phyloP scores from a whole-genome alignment of 2,329 filamentous ascomycete species.

The Sphaerulina populicola region DNA sequence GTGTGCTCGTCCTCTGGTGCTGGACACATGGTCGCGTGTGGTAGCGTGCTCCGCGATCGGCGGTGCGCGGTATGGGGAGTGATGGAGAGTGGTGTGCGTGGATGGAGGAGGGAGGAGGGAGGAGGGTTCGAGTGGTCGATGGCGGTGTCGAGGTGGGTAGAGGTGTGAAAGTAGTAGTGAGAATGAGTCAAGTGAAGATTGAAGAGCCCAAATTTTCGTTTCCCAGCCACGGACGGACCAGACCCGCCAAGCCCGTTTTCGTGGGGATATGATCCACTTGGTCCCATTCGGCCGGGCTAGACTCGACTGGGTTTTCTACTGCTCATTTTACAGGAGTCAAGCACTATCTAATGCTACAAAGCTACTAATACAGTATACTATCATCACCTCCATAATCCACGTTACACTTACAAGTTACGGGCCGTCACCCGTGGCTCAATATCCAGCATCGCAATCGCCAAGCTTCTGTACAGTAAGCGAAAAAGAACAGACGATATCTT shows the following conservation, averaged over 20 bases:
- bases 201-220: constrained; percentile 4
- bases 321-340: not conserved
- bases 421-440: too few species aligned
- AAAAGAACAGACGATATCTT: too few species aligned
- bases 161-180: not conserved
- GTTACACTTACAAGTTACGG: too few species aligned
- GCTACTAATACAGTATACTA: too few species aligned
- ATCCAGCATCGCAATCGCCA: too few species aligned
- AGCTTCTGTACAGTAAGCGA: too few species aligned
- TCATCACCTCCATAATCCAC: too few species aligned
- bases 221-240: too few species aligned
- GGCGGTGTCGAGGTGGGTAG: not conserved
- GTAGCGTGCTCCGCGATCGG: constrained; percentile 14
- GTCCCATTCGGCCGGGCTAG: not conserved
- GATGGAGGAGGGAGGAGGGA: not conserved
- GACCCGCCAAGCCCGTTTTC: not conserved
- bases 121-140: not conserved
- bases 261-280: not conserved
- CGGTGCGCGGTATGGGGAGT: not conserved
- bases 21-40: constrained; percentile 28
- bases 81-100: not conserved
- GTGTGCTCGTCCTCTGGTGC: constrained; percentile 24
- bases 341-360: too few species aligned
- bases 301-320: not conserved
- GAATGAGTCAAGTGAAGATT: constrained; percentile 5